Percentiles rank a stretch among this genome's conserved stretches.
phyloP scores from a whole-genome alignment of 225 moss, liverwort and hornwort genomes.

The Neckera pumila region DNA sequence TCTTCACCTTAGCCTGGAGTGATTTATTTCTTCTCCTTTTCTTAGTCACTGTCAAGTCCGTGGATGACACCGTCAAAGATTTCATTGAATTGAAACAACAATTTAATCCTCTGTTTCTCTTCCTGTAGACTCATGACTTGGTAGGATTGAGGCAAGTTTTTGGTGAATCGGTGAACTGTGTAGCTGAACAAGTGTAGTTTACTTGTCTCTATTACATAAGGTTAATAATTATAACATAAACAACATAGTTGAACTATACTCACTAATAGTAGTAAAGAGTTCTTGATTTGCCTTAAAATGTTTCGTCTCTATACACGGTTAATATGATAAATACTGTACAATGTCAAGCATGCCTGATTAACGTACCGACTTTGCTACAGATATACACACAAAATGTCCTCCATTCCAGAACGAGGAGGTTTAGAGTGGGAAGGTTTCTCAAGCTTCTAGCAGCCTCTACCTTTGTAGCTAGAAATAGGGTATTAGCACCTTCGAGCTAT shows the following conservation, averaged over 20 bases:
- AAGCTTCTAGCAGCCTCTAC: neutral
- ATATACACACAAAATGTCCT: neutral
- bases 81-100: neutral
- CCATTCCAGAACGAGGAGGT: neutral
- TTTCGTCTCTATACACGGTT: neutral
- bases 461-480: neutral
- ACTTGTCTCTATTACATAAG: no score
- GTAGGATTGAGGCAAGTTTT: neutral
- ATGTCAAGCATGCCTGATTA: no score
- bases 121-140: neutral
- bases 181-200: neutral
- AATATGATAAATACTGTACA: no score
- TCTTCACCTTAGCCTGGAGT: slow-evolving; percentile 11
- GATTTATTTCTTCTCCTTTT: slow-evolving; percentile 17
- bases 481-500: neutral
- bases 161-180: no score
- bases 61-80: slow-evolving; percentile 1
- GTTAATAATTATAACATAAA: neutral
- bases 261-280: neutral
- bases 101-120: neutral
- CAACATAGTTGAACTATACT: neutral
- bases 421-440: neutral
- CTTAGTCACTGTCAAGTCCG: neutral
- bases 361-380: neutral
- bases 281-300: no score